Base-by-base conservation (phyloP, 805 yeast species). In the Ogataea salicorniae region DNA sequence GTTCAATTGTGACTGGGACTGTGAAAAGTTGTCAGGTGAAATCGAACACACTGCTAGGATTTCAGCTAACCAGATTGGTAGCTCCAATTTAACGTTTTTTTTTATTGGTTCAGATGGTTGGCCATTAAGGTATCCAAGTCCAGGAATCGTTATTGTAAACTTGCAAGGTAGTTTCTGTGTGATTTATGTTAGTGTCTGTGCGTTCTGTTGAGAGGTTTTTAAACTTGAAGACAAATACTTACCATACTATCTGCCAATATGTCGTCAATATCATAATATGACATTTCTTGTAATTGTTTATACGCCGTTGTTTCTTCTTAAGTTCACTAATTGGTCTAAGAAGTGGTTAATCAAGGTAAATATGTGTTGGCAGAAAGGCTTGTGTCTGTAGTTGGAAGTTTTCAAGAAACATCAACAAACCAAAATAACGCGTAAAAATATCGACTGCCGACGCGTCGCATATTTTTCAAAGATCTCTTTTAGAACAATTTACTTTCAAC, bases 41-140 rank as follows among this genome's bases (percentile, higher is more conserved):
- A 50, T 73, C 58, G 54, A 66, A 56, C 68, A 64, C 17, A 77
- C 70, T 0, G 96, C 96, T 33, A 91, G 68, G 1, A 85, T 77
- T 49, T 83, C 83, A 0, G 96, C 95, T 37, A 92, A 67, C 98
- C 98, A 92, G 29, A 90, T 64, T 0, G 98, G 98, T 22, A 92
- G 71, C 48, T 87, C 91, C 3, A 89, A 58, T 57, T 81, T 81
- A 2, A 90, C 73, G 34, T 80, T 82, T 56, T 79, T 74, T 46
- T 69, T 66, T 31, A 84, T 70, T 50, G 81, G 62, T 52, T 79
- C 75, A 1, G 85, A 87, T 1, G 89, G 87, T 50, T 84, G 80
- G 7, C 91, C 89, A 58, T 85, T 91, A 6, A 92, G 70, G 59
- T 84, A 88, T 2, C 97, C 97, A n/a, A 92, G 69, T 0, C 94